Base-by-base conservation (phyloP, 2,329 filamentous ascomycete genomes). In the Colletotrichum noveboracense region DNA sequence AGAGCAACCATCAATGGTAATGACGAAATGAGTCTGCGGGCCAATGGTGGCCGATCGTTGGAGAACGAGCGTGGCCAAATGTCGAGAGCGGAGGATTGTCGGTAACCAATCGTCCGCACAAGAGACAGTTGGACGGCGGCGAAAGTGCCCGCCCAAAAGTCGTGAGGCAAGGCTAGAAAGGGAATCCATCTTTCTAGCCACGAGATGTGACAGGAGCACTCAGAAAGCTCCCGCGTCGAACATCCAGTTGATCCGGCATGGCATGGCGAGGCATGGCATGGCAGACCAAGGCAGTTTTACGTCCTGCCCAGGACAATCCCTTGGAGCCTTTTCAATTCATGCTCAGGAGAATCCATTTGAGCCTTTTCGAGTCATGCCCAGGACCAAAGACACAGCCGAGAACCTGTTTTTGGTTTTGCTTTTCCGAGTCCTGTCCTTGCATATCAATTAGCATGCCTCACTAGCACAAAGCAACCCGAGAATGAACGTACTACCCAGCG, bases 291-390 rank as follows among this genome's bases (percentile, higher is more conserved):
- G 83, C 82, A 80, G 82, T 85, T 84, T 84, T 79, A 78, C 69
- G 81, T 85, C 83, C 62, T 84, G 80, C 83, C 81, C 77, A 83
- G 83, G 83, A 85, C 82, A 74, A 52, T 52, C 43, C n/a, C 6
- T 21, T 48, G 43, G 43, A 48, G n/a, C n/a, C n/a, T 82, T 85
- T 84, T 84, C 79, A 78, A 66, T 80, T 85, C 83, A 60, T 84
- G 80, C 83, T 81, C 77, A 83, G 83, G 83, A 85, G 82, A 74
- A 21, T 48, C 43, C n/a, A 24, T 52, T 52, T 12, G 43, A 21
- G n/a, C 43, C 43, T 82, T 85, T 84, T 84, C 79, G 77, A 66
- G 81, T 85, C 83, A 60, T 84, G 80, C 83, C 80, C 77, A 83
- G 83, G 83, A 85, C 82, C 43, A 73, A 79, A 38, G 26, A 26